Base-by-base conservation (phyloP, 495 filamentous ascomycete species). In the Melanomma pulvis-pyrius region DNA sequence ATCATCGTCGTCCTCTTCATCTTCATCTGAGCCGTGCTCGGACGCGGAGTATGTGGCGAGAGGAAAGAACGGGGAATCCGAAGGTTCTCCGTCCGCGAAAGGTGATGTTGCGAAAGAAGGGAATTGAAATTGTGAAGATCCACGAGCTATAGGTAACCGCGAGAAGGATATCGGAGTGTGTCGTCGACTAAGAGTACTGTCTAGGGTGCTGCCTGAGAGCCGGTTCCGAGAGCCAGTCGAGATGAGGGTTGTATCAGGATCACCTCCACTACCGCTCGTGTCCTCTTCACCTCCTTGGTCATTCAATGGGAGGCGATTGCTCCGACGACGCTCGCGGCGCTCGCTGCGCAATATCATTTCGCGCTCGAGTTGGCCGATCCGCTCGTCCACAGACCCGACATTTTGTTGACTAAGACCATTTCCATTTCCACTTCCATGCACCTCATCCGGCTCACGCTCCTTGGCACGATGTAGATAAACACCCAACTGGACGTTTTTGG, bases 391-490 rank as follows among this genome's bases (percentile, higher is more conserved):
- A 30, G 75, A 75, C 17, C 78, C 75, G 8, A 49, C 39, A 32
- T 55, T 67, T 13, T 59, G 58, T 30, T 73, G 72, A 24, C 59
- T 68, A 15, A 75, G 59, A 19, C 72, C 63, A 8, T 53, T 68
- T 24, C 72, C 64, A 17, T 68, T 68, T n/a, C 72, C 63, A 8
- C 50, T 68, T 24, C 72, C 29, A 73, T 61, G 36, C 39, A 74
- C 71, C 51, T 83, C 81, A 44, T 80, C 80, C 11, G 75, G 77
- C 48, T 87, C 83, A 26, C 80, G 76, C 44, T 87, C 84, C 61
- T 84, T 85, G 2, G 84, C 85, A 24, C 84, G 82, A 63, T 87
- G 84, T 11, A 87, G 77, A 66, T 87, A 87, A 29, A 87, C 84
- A 25, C 84, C 84, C 9, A 87, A 74, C 67, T 87, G 84, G 11